phyloP scores from a whole-genome alignment of 805 yeast genomes.

The Candida germanica region DNA sequence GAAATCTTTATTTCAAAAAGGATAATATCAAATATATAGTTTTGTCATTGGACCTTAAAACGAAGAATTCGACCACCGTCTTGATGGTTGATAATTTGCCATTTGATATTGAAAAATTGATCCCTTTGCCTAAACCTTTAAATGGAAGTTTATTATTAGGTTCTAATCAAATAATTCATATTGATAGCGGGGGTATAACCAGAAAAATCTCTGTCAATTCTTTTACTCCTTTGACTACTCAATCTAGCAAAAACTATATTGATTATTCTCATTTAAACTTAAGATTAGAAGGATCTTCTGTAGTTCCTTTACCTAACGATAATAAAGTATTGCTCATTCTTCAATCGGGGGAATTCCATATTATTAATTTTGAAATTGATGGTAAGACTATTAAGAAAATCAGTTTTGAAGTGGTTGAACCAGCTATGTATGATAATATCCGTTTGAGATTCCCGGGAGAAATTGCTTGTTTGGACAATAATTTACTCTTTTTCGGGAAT shows the following conservation, averaged over 20 bases:
- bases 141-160: conserved; percentile 73
- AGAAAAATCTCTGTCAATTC: conserved; percentile 63
- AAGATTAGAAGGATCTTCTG: conserved; percentile 51
- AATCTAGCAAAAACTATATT: conserved; percentile 31
- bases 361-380: conserved; percentile 37
- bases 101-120: conserved; percentile 62
- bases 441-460: conserved; percentile 38
- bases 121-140: conserved; percentile 63
- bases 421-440: conserved; percentile 26
- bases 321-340: conserved; percentile 31
- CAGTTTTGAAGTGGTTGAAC: conserved; percentile 27
- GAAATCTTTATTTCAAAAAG: conserved; percentile 55
- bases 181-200: conserved; percentile 72
- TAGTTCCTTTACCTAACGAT: conserved; percentile 34
- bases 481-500: conserved; percentile 57
- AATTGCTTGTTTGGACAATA: conserved; percentile 38
- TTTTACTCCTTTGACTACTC: conserved; percentile 41
- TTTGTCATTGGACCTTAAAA: conserved; percentile 61
- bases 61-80: conserved; percentile 62
- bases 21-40: conserved; percentile 64
- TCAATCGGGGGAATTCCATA: conserved; percentile 31
- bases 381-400: conserved; percentile 40
- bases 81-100: conserved; percentile 65
- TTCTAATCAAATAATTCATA: conserved; percentile 70
- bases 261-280: conserved; percentile 53